Evolutionary conservation across 306 rosid genomes (phyloP).

Genomic region (Sphenostylis stenocarpa): DNA sequence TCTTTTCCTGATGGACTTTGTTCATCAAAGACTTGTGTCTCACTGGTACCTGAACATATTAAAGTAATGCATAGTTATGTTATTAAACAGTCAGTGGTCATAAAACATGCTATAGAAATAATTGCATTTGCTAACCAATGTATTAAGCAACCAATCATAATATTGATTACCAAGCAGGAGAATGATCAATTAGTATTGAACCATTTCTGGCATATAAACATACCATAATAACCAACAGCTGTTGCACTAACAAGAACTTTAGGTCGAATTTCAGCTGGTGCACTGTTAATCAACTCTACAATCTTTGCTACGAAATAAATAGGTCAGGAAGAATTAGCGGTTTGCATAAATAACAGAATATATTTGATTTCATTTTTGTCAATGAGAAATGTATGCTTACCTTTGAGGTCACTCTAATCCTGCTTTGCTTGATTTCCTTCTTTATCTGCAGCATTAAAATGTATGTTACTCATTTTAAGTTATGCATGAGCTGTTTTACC

Average conservation of each 20-base stretch:
- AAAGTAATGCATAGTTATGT: not conserved
- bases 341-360: no score
- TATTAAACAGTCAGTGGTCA: not conserved
- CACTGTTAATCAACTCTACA: slow-evolving; percentile 71
- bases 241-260: slow-evolving; percentile 90
- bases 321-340: slow-evolving; percentile 42
- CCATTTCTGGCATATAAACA: slow-evolving; percentile 35
- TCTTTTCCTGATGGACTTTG: slow-evolving; percentile 89
- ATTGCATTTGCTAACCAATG: not conserved
- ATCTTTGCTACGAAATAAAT: slow-evolving; percentile 61
- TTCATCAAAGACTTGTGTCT: slow-evolving; percentile 76
- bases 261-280: slow-evolving; percentile 74
- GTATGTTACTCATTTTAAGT: slow-evolving; percentile 15
- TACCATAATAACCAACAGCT: slow-evolving; percentile 96
- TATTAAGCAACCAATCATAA: not conserved
- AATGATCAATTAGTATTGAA: not conserved
- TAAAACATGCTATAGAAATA: not conserved
- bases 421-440: slow-evolving; percentile 90
- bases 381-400: slow-evolving; percentile 44
- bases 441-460: slow-evolving; percentile 62
- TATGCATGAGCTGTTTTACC: not conserved
- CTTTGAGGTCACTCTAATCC: slow-evolving; percentile 88
- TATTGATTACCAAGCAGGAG: not conserved
- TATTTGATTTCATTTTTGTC: not conserved
- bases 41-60: slow-evolving; percentile 66